Conservation (phyloP, 305 asterid genomes). For the Solanum hybrid region DNA sequence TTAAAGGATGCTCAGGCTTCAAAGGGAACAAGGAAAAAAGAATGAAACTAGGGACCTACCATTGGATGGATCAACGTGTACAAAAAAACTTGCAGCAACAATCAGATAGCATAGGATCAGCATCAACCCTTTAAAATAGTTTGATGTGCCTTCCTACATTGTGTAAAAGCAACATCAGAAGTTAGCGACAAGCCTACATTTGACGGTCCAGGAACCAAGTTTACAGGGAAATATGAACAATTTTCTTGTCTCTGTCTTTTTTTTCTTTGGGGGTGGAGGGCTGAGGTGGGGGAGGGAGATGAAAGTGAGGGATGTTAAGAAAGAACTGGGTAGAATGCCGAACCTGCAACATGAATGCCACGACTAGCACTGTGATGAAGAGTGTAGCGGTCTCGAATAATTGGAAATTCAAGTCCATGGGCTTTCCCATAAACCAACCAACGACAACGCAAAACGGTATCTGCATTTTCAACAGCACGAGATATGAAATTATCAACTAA, state of each 20-base stretch:
- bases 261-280: background rate
- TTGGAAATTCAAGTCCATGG: conserved; percentile 97
- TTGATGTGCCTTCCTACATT: conserved; percentile 96
- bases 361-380: conserved; percentile 89
- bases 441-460: conserved; percentile 93
- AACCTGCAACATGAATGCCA: conserved; percentile 99
- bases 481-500: conserved; percentile 6
- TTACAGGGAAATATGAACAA: background rate
- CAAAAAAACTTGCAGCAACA: conserved; percentile 97
- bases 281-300: background rate
- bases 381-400: conserved; percentile 95
- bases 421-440: conserved; percentile 95
- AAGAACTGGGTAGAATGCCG: conserved; percentile 7
- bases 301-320: background rate
- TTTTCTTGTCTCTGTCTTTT: background rate
- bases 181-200: background rate
- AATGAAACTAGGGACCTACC: conserved; percentile 32
- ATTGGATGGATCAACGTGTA: conserved; percentile 62
- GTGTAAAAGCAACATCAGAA: conserved; percentile 9
- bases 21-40: background rate
- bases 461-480: conserved; percentile 37
- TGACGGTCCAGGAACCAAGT: background rate
- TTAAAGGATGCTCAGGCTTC: background rate
- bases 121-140: conserved; percentile 95
- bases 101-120: conserved; percentile 92